Conservation (phyloP, 495 filamentous ascomycete species). For the Neurospora hispaniola region DNA sequence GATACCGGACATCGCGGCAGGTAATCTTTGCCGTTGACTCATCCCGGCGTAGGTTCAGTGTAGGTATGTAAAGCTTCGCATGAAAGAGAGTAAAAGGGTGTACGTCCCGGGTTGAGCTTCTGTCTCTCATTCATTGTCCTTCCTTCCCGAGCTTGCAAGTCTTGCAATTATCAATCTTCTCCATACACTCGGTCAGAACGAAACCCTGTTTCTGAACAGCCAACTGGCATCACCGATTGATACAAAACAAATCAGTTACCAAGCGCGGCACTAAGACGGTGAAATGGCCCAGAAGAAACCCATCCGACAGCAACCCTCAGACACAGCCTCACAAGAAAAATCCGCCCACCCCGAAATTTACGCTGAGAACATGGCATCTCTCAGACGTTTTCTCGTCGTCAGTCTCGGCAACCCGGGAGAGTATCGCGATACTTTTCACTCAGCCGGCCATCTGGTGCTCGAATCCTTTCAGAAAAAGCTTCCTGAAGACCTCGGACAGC, state of each 20-base stretch:
- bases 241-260: not conserved
- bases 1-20: not conserved
- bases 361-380: not conserved
- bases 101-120: slow-evolving; percentile 5
- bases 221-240: not conserved
- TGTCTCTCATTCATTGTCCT: not conserved
- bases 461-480: slow-evolving; percentile 39
- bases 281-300: not conserved
- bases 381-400: slow-evolving; percentile 36
- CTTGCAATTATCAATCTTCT: not conserved
- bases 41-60: not conserved
- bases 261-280: not conserved
- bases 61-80: not conserved
- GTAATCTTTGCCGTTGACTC: slow-evolving; percentile 5
- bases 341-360: not conserved
- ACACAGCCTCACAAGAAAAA: not conserved
- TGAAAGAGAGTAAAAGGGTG: not conserved
- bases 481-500: slow-evolving; percentile 15
- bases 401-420: slow-evolving; percentile 38
- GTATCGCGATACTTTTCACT: slow-evolving; percentile 67
- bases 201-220: not conserved
- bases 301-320: not conserved
- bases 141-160: not conserved
- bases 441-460: slow-evolving; percentile 65
- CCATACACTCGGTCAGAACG: not conserved